Base-by-base conservation (phyloP, 768 basidiomycete species). In the Tricholoma hemisulphureum region DNA sequence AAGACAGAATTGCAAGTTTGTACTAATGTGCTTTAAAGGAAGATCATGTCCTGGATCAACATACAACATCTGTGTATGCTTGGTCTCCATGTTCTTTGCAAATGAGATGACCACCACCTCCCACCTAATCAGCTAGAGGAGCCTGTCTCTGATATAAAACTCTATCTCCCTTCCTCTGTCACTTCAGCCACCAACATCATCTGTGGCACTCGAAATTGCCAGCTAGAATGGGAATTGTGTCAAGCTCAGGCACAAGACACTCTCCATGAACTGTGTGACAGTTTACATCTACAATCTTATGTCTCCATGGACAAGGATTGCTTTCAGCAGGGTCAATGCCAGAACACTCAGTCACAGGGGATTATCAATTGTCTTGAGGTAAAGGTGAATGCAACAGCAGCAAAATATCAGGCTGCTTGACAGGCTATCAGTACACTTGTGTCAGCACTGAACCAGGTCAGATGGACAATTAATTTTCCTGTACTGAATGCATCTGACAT, bases 241-340 rank as follows among this genome's bases (percentile, higher is more conserved):
- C 32, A 53, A 29, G 55, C 59, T 7, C 57, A 63, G 43, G 62
- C 62, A 23, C 48, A 61, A 2, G 61, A 62, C n/a, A 28, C 63
- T 0, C 56, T 66, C 6, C 9, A 41, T 13, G 41, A 55, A 13
- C 31, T 65, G n/a, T 55, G 64, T 13, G 45, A 55, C 13, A 23
- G 23, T n/a, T 58, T 66, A n/a, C 51, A 37, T 8, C 54, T 64
- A 1, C 50, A 48, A 13, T 5, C 48, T 11, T 53, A 60, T 29
- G 56, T n/a, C 6, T 43, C 5, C 11, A 31, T 31, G 29, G 29
- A 31, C 29, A 31, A 31, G 29, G 29, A 31, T 31, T 16, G 43
- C 9, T 58, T 58, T 45, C 45, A 63, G 21, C 39, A 46, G 5
- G 64, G 65, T 31, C 63, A 63, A 23, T 28, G 58, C 6, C 8